phyloP scores from a whole-genome alignment of 2,329 filamentous ascomycete species.

The Nothopassalora personata region DNA sequence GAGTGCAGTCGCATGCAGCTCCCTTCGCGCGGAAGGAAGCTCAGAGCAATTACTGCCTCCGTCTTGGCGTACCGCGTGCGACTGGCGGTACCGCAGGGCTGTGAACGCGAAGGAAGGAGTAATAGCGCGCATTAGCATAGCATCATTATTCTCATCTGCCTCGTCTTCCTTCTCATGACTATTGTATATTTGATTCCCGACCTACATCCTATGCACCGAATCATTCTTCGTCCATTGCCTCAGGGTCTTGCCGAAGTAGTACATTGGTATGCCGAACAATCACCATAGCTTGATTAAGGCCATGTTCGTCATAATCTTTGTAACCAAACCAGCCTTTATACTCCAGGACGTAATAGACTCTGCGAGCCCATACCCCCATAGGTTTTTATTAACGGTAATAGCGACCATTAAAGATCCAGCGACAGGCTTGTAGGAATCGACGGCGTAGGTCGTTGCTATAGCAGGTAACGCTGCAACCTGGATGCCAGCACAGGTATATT shows the following conservation, averaged over 20 bases:
- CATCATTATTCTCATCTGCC: too few species aligned
- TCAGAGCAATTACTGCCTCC: too few species aligned
- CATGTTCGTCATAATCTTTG: conserved; percentile 58
- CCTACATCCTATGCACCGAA: conserved; percentile 49
- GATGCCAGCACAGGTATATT: conserved; percentile 53
- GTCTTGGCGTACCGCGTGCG: too few species aligned
- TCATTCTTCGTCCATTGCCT: conserved; percentile 52
- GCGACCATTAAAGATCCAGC: conserved; percentile 55
- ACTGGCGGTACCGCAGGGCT: too few species aligned
- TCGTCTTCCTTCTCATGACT: too few species aligned
- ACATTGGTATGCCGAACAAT: conserved; percentile 52
- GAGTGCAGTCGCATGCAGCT: too few species aligned
- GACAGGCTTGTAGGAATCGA: conserved; percentile 61
- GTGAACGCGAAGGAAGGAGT: background rate
- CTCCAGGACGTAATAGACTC: conserved; percentile 44
- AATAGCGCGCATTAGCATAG: background rate
- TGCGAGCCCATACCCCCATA: conserved; percentile 55
- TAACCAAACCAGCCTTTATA: conserved; percentile 46
- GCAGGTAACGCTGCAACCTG: conserved; percentile 57
- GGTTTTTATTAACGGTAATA: conserved; percentile 60
- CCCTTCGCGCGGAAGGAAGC: too few species aligned
- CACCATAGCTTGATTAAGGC: conserved; percentile 50
- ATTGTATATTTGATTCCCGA: background rate
- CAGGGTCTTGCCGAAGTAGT: conserved; percentile 54
- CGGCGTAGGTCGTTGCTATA: conserved; percentile 55